Evolutionary conservation across 1,284 basidiomycete genomes (phyloP).

Genomic region (Cutaneotrichosporon spelunceum): DNA sequence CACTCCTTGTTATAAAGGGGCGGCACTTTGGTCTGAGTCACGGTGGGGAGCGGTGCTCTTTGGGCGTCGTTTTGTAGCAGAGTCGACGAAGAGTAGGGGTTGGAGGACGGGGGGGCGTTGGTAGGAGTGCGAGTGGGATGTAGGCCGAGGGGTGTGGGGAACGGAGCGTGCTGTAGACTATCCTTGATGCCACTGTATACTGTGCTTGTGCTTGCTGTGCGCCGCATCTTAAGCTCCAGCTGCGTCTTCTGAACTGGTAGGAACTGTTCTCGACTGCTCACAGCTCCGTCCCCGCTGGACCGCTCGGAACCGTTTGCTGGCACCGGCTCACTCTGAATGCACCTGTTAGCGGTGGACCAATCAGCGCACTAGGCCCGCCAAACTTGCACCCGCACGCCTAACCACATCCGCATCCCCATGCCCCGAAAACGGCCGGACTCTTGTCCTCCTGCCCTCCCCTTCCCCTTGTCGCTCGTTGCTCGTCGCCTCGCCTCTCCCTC

Average conservation of each 20-base stretch:
- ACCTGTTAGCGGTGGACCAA: background rate
- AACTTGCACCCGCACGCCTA: background rate
- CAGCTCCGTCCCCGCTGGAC: too few species aligned
- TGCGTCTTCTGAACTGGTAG: too few species aligned
- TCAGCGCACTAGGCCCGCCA: conserved; percentile 4
- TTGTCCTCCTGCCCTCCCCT: background rate
- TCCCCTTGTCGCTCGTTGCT: background rate
- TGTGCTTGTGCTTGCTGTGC: background rate
- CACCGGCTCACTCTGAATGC: too few species aligned
- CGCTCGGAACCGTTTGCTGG: background rate
- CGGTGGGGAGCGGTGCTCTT: conserved; percentile 14
- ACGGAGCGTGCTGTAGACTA: background rate
- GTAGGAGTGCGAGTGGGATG: background rate
- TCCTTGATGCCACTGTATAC: background rate
- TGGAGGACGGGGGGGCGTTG: background rate
- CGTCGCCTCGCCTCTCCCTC: background rate
- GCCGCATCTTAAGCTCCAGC: too few species aligned
- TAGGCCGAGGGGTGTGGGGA: background rate
- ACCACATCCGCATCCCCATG: background rate
- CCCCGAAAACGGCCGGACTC: conserved; percentile 15
- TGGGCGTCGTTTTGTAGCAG: conserved; percentile 3
- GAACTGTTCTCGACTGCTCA: background rate
- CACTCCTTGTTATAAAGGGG: conserved; percentile 45
- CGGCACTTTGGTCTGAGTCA: conserved; percentile 41
- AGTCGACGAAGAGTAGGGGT: too few species aligned